Conservation (phyloP, 1,139 yeast genomes). For the Yamadazyma dushanensis region DNA sequence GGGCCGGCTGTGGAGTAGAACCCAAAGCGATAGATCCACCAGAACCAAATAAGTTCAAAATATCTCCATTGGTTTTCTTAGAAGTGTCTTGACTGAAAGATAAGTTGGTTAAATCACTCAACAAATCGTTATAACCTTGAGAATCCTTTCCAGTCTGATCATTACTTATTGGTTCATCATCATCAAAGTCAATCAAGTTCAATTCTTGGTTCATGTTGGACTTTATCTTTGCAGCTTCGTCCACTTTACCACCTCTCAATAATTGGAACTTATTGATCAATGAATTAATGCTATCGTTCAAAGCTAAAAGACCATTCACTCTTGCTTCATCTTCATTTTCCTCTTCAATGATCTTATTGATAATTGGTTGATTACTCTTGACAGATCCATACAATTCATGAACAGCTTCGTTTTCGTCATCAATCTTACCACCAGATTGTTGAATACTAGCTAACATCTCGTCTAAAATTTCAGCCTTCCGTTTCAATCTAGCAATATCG, state of each 20-base stretch:
- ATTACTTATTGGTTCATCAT: constrained; percentile 44
- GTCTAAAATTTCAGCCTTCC: constrained; percentile 86
- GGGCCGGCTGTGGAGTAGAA: constrained; percentile 11
- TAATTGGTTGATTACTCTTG: constrained; percentile 83
- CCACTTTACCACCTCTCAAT: constrained; percentile 63
- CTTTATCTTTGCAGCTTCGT: constrained; percentile 59
- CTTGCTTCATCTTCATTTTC: constrained; percentile 56
- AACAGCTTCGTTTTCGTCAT: constrained; percentile 67
- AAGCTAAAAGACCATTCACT: constrained; percentile 61
- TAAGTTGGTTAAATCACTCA: constrained; percentile 69
- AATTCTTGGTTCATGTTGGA: constrained; percentile 41
- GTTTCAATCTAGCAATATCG: constrained; percentile 79
- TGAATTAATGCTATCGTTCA: constrained; percentile 77
- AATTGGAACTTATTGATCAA: constrained; percentile 67
- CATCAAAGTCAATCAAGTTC: constrained; percentile 80
- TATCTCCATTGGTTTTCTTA: constrained; percentile 27
- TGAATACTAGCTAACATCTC: constrained; percentile 77
- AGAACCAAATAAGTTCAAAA: constrained; percentile 45
- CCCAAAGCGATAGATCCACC: constrained; percentile 49
- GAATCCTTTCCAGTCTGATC: constrained; percentile 40
- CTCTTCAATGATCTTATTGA: constrained; percentile 79
- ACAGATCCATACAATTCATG: constrained; percentile 76
- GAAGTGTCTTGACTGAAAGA: constrained; percentile 35
- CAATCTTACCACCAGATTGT: constrained; percentile 44
- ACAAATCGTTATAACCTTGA: constrained; percentile 60